A percentile compares a stretch with the other conserved stretches of the same genome.
phyloP scores from a whole-genome alignment of 108 stramenopile species.

The Nannochloropsis oceanica region DNA sequence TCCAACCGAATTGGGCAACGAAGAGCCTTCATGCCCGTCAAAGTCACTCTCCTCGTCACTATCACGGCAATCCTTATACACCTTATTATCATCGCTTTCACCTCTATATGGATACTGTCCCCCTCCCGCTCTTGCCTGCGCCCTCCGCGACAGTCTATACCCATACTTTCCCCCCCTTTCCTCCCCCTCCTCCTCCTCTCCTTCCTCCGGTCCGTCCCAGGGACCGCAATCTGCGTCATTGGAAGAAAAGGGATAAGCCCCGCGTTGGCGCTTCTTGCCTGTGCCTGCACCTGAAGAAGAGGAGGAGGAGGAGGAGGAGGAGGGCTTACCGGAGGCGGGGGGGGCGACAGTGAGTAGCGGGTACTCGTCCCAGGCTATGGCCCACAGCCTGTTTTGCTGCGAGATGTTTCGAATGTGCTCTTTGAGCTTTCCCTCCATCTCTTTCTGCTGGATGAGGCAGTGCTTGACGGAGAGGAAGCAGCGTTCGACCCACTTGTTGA shows the following conservation, averaged over 20 bases:
- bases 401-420: background rate
- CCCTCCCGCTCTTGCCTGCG: background rate
- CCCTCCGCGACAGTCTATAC: background rate
- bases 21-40: background rate
- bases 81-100: background rate
- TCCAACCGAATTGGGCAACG: too few relatives aligned
- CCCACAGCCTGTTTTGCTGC: slow-evolving; percentile 2
- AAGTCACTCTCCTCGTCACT: background rate
- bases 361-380: slow-evolving; percentile 10
- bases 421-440: slow-evolving; percentile 7
- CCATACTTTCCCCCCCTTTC: background rate
- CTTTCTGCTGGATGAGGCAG: background rate
- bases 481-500: background rate
- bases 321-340: background rate
- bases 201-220: background rate
- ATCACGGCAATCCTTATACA: background rate
- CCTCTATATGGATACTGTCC: background rate
- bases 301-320: background rate
- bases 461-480: background rate
- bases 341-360: background rate
- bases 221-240: background rate
- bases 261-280: background rate
- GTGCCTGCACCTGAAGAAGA: background rate
- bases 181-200: background rate
- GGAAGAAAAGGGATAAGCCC: background rate